phyloP scores from a whole-genome alignment of 2,329 filamentous ascomycete genomes.

The Botryotinia calthae region DNA sequence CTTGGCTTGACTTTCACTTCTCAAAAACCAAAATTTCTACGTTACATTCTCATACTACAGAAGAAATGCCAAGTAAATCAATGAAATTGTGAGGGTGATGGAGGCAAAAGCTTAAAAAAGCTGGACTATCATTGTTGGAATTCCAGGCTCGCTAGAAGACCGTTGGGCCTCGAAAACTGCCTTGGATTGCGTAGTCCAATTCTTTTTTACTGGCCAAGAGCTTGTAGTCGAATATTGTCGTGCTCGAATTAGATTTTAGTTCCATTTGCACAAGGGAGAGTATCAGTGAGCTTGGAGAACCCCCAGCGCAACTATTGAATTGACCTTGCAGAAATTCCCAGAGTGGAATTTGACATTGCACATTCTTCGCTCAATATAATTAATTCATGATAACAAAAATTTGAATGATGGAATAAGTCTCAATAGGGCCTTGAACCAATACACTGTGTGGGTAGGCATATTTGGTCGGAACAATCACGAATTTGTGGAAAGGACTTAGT shows the following conservation, averaged over 20 bases:
- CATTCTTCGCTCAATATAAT: background rate
- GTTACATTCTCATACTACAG: too few relatives aligned
- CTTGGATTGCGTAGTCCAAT: background rate
- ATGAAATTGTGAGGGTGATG: background rate
- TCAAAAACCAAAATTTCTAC: background rate
- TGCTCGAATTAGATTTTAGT: background rate
- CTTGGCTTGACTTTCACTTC: background rate
- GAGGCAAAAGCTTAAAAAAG: background rate
- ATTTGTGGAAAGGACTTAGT: background rate
- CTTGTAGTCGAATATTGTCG: fast-evolving
- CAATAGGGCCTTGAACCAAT: background rate
- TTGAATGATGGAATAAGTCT: background rate
- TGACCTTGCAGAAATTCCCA: background rate
- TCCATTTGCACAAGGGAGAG: background rate
- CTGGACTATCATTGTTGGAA: background rate
- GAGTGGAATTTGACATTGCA: too few relatives aligned
- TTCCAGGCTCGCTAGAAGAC: background rate
- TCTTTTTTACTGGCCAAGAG: background rate
- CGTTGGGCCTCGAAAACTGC: background rate
- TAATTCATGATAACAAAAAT: background rate
- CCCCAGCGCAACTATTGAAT: background rate
- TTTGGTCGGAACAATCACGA: background rate
- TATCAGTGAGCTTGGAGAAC: background rate
- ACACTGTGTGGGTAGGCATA: fast-evolving
- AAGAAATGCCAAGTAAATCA: background rate